A percentile compares a stretch with the other conserved stretches of the same genome.
Evolutionary conservation across 164 flowering plant species (phyloP).

Genomic region (Chloranthus sessilifolius): DNA sequence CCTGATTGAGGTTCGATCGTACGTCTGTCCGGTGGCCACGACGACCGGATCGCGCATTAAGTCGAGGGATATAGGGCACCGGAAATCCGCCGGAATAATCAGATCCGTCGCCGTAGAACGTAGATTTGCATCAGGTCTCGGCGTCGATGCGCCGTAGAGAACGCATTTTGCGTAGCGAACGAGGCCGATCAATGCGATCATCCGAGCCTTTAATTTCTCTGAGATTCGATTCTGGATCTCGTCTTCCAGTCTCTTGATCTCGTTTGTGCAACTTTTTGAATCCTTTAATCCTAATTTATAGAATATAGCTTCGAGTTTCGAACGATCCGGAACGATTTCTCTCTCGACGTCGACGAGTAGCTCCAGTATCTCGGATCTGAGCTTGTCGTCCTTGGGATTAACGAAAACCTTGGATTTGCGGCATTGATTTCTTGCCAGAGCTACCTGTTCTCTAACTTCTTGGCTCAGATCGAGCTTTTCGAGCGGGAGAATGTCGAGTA

Average conservation of each 20-base stretch:
- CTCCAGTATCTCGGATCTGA: constrained; percentile 31
- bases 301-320: constrained; percentile 33
- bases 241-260: constrained; percentile 64
- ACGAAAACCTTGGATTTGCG: constrained; percentile 17
- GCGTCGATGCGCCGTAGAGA: constrained; percentile 53
- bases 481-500: constrained; percentile 62
- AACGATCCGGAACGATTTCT: constrained; percentile 52
- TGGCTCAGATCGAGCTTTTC: constrained; percentile 35
- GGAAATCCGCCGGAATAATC: constrained; percentile 60
- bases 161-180: constrained; percentile 75
- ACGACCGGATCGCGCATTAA: constrained; percentile 89
- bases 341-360: constrained; percentile 49
- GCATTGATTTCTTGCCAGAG: constrained; percentile 51
- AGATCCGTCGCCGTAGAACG: constrained; percentile 21
- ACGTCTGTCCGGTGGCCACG: constrained; percentile 85
- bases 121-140: constrained; percentile 16
- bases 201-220: constrained; percentile 33
- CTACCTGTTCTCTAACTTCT: constrained; percentile 56
- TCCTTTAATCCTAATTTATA: constrained; percentile 32
- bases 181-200: constrained; percentile 56
- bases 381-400: constrained; percentile 32
- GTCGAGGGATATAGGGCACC: constrained; percentile 78
- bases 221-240: constrained; percentile 51
- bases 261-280: constrained; percentile 47
- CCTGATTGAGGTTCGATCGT: constrained; percentile 61